These are phyloP conservation scores for Hypoxylon cercidicola DNA, from an alignment of 495 filamentous ascomycete genomes.

Conservation along the genomic window DNA sequence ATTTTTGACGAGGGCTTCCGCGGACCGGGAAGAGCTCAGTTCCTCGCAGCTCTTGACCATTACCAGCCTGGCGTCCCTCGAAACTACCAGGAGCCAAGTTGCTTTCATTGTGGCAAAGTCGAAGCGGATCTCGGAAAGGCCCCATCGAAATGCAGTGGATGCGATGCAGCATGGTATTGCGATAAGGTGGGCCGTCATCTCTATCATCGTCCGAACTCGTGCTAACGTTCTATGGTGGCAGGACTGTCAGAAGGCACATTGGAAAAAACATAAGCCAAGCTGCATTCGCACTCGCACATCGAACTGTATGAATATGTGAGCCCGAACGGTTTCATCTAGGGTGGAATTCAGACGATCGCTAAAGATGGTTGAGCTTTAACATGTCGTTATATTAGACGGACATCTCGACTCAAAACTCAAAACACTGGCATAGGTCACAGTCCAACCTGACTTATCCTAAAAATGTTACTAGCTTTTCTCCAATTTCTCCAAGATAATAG, in stretches of 20 bases:
- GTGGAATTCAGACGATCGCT: too few species aligned
- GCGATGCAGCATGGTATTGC: constrained; percentile 23
- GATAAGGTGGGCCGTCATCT: constrained; percentile 22
- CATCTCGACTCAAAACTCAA: too few species aligned
- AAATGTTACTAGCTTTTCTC: too few species aligned
- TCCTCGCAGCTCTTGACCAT: constrained; percentile 31
- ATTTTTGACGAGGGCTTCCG: constrained; percentile 29
- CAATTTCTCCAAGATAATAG: too few species aligned
- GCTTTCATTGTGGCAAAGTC: constrained; percentile 26
- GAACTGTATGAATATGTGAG: neutral
- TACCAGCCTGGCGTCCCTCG: constrained; percentile 29
- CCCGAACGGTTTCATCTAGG: neutral
- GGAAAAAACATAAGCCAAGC: constrained; percentile 4
- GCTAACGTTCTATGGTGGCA: neutral
- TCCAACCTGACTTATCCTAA: too few species aligned
- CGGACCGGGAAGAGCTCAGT: constrained; percentile 29
- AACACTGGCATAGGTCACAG: too few species aligned
- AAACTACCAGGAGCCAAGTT: constrained; percentile 25
- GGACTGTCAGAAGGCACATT: constrained; percentile 17
- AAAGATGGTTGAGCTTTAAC: neutral
- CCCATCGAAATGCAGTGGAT: constrained; percentile 18
- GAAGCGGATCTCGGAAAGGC: constrained; percentile 11
- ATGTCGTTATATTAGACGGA: too few species aligned
- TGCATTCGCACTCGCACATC: neutral
- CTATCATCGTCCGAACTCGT: neutral